Base-by-base conservation (phyloP, 148 eudicot genomes). In the Selenicereus undatus region DNA sequence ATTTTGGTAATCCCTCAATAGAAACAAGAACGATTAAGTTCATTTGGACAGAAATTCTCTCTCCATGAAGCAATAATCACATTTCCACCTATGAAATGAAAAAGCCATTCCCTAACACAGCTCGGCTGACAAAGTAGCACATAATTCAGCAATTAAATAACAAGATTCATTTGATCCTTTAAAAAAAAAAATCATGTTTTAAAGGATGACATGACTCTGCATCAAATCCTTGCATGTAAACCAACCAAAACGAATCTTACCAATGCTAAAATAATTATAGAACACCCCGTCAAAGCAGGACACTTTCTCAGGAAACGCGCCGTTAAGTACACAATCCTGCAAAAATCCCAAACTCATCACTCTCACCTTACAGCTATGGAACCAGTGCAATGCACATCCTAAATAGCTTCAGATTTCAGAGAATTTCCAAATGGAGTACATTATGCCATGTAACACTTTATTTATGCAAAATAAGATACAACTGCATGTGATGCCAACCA, bases 241-340 rank as follows among this genome's bases (percentile, higher is more conserved):
- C 17, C 51, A 77, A 77, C 42, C 18, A 85, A 73, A 81, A 79
- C 43, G 50, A 51, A 13, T 64, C 42, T 78, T 85, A 96, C 99
- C 99, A 83, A 96, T 84, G 82, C 99, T 96, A 79, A 93, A 96
- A 82, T 96, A 96, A 81, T 96, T 96, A 81, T 96, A 96, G 84
- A 92, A 93, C 79, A 96, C 98, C 84, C 99, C 99, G 71, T 89
- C 90, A 62, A 87, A 92, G 88, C 91, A 92, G 74, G 91, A 76
- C 75, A 91, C 86, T 86, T 93, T 91, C 84, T 93, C 95, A 30
- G 99, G 97, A 70, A 85, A 81, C 69, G 85, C 86, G 65, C 89
- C 91, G 74, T 88, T 91, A 68, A 82, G 75, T 84, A 90, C 88
- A 76, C 85, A 79, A 35, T 84, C 95, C 98, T 93, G 91, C 89